Base-by-base conservation (phyloP, 139 green algal genomes). In the Chlamydomonas eustigma region DNA sequence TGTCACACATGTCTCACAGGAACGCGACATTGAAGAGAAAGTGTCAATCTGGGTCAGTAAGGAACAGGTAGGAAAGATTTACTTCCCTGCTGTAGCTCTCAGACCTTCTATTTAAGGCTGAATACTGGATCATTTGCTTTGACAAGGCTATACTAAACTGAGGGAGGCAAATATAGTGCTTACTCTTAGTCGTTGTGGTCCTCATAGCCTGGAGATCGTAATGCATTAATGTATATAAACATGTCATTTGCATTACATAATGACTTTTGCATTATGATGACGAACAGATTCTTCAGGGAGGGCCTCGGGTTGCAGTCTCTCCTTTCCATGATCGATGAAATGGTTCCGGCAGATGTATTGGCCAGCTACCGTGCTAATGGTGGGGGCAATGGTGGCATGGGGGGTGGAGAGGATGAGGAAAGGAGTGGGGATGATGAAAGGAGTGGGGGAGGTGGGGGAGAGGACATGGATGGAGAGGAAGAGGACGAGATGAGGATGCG, bases 11-110 rank as follows among this genome's bases (percentile, higher is more conserved):
- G 64, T 8, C 24, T 30, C 76, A 71, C 71, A 88, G 84, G 82
- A 86, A 91, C 67, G 81, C 82, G 1, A 88, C 87, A 0, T 74
- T 91, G 2, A 88, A 85, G 64, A 68, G 86, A 12, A 88, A 87
- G 69, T 66, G 77, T 22, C 24, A 73, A n/a, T 64, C 31, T 5
- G 32, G 70, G 1, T 77, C 64, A 1, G 39, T 84, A 6, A 58
- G 76, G 28, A 82, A 87, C 78, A 81, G 77, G 75, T 76, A 71
- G 12, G 44, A 58, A 18, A n/a, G n/a, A n/a, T n/a, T n/a, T n/a
- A n/a, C n/a, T n/a, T n/a, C n/a, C n/a, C n/a, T n/a, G n/a, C n/a
- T n/a, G n/a, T n/a, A n/a, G n/a, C n/a, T n/a, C n/a, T n/a, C n/a
- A n/a, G n/a, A n/a, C n/a, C n/a, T n/a, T n/a, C n/a, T n/a, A n/a